A percentile compares a stretch with the other conserved stretches of the same genome.
phyloP scores from a whole-genome alignment of 1,139 yeast genomes.

The Diutina catenulata region DNA sequence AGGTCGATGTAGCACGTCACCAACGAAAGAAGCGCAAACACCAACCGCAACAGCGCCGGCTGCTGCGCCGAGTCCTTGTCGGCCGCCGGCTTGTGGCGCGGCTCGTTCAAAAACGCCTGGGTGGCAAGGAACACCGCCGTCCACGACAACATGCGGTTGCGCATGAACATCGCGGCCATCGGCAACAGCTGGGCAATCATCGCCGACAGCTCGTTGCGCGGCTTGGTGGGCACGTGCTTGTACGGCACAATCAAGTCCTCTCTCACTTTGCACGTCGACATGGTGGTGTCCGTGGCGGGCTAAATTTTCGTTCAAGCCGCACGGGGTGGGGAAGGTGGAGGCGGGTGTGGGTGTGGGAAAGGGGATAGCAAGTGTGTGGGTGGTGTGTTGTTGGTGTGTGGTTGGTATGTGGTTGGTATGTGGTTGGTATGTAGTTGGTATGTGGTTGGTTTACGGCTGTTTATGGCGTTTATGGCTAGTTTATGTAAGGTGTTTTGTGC shows the following conservation, averaged over 20 bases:
- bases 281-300: no score
- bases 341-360: no score
- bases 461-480: no score
- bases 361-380: no score
- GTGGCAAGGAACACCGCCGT: slow-evolving; percentile 25
- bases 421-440: no score
- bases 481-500: no score
- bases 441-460: no score
- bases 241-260: slow-evolving; percentile 13
- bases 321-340: no score
- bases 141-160: slow-evolving; percentile 13
- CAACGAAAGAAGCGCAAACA: slow-evolving; percentile 36
- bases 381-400: no score
- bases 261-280: not conserved
- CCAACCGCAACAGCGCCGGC: slow-evolving; percentile 33
- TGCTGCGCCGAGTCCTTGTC: slow-evolving; percentile 19
- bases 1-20: slow-evolving; percentile 43
- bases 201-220: slow-evolving; percentile 32
- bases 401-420: no score
- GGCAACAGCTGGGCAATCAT: slow-evolving; percentile 51
- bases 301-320: no score
- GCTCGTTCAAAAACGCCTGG: slow-evolving; percentile 24
- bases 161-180: slow-evolving; percentile 56
- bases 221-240: slow-evolving; percentile 37
- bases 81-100: slow-evolving; percentile 9